These are phyloP conservation scores for Gymnopus androsaceus DNA, from an alignment of 1,284 basidiomycete genomes.

Conservation along the genomic window DNA sequence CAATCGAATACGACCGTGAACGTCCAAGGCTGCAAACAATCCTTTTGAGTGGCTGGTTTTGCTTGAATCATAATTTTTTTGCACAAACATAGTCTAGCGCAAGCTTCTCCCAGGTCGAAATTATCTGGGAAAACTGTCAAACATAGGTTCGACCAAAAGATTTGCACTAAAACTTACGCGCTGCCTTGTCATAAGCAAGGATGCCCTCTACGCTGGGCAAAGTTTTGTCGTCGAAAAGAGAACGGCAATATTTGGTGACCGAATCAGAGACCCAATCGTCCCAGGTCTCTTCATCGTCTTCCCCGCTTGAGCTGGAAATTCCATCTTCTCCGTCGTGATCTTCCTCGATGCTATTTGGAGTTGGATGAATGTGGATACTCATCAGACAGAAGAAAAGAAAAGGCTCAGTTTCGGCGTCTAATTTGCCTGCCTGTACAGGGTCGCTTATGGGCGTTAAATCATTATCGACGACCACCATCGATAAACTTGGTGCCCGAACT, in stretches of 20 bases:
- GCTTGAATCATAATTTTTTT: background rate
- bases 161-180: no score
- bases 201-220: constrained; percentile 66
- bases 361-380: constrained; percentile 13
- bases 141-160: no score
- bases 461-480: background rate
- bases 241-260: constrained; percentile 58
- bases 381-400: constrained; percentile 1
- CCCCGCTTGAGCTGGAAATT: constrained; percentile 18
- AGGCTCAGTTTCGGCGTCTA: background rate
- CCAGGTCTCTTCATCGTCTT: constrained; percentile 69
- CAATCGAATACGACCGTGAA: constrained; percentile 73
- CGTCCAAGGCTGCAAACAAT: constrained; percentile 50
- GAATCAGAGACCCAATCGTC: constrained; percentile 83
- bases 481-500: no score
- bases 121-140: no score
- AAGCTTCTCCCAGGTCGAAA: constrained; percentile 62
- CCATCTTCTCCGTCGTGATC: constrained; percentile 1
- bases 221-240: constrained; percentile 77
- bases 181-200: constrained; percentile 63
- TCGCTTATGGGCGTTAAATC: background rate
- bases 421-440: background rate
- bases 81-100: constrained; percentile 52
- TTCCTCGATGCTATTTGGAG: constrained; percentile 3
- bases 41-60: background rate